Evolutionary conservation across 2,329 filamentous ascomycete species (phyloP), one percentile per base, ranked within the genome.

Genomic region (Sporothrix pseudoabietina): DNA sequence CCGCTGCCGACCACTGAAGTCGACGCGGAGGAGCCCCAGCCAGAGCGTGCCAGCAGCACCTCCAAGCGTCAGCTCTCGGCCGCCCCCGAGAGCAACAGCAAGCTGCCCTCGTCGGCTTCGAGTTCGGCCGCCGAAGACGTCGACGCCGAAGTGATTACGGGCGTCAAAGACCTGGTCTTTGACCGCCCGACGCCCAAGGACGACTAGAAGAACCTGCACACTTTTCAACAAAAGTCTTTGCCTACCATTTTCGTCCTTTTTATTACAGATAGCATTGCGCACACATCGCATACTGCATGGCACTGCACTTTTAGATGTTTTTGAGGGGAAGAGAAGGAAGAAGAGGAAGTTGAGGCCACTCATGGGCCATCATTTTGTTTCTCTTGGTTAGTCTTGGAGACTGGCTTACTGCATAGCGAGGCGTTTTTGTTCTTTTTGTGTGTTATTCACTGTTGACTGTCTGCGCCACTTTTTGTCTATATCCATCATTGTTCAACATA

Each of bases 101-200:
- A 55, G 4, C 35, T 30, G 14, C 7, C 68, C 1, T 65, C 66
- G 16, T 65, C 47, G 30, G 72, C 71, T 61, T 75, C 76, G 14
- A 72, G 72, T 69, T 74, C 77, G 1, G 77, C 78, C 1, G 79
- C 83, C 6, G 80, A 84, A 74, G 88, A 90, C 76, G 72, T 84
- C 12, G 81, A 83, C 71, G 88, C 87, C 2, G 87, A 90, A 79
- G 77, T 88, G 39, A 89, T 90, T 71, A 89, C 88, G 22, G 88
- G 88, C 72, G 80, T 90, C 81, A 84, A 85, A 80, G 83, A 87
- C 75, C 79, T 90, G 70, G 82, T 83, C 70, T 76, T 88, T 49
- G 84, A 85, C 44, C 47, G 71, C 5, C 41, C 39, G 39, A 47
- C 16, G 32, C 49, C 35, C 44, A 63, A 73, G 54, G 44, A 19